Percentiles rank a stretch among this genome's conserved stretches.
These are phyloP conservation scores for Sporothrix pseudoabietina DNA, from an alignment of 2,329 filamentous ascomycete species.

Conservation along the genomic window DNA sequence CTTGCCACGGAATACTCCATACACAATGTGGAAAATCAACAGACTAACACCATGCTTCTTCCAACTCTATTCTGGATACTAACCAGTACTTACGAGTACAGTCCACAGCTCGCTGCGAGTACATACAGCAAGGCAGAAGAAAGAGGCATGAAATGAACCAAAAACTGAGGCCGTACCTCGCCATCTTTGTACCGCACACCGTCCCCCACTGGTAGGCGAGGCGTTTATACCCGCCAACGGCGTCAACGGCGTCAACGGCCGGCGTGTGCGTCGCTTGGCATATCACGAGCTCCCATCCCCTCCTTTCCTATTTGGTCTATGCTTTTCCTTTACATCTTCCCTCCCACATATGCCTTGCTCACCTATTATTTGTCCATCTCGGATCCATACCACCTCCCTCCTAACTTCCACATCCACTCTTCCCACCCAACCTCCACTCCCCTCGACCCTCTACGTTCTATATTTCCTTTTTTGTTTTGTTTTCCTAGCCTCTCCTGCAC, in stretches of 20 bases:
- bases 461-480: too few species aligned
- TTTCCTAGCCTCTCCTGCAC: not conserved
- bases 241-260: constrained; percentile 6
- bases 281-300: not conserved
- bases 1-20: not conserved
- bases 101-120: not conserved
- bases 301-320: not conserved
- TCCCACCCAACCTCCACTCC: not conserved
- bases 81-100: not conserved
- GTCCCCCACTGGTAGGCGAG: not conserved
- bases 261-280: not conserved
- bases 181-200: not conserved
- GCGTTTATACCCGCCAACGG: constrained; percentile 14
- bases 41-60: not conserved
- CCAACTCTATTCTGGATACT: not conserved
- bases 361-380: not conserved
- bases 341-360: not conserved
- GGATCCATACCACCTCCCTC: not conserved
- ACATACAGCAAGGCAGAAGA: too few species aligned
- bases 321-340: not conserved
- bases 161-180: too few species aligned
- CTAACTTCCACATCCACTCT: not conserved
- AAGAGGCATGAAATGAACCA: too few species aligned
- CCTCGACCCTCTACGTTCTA: not conserved
- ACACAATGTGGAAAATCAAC: not conserved